Evolutionary conservation across 1,284 basidiomycete genomes (phyloP).

Genomic region (Trichosporon coremiiforme): DNA sequence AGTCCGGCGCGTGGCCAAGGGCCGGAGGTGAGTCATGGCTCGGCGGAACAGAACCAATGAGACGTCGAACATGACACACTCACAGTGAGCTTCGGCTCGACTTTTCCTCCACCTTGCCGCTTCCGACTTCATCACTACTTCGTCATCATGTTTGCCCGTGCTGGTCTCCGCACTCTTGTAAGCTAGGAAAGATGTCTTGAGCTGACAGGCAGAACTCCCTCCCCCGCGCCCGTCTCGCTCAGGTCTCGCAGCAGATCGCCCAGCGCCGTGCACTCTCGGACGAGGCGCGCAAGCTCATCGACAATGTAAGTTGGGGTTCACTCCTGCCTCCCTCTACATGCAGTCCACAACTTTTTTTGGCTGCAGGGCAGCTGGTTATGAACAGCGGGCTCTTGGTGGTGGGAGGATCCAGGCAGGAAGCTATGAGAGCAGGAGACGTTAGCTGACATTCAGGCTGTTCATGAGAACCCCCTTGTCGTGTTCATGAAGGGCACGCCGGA

Average conservation of each 20-base stretch:
- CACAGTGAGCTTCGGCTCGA: background rate
- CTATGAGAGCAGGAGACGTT: too few species aligned
- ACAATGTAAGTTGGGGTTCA: too few species aligned
- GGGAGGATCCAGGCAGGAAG: too few species aligned
- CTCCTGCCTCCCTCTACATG: too few species aligned
- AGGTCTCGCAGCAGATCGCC: constrained; percentile 40
- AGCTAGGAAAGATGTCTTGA: too few species aligned
- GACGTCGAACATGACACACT: constrained; percentile 12
- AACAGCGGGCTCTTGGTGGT: too few species aligned
- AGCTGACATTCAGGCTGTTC: constrained; percentile 61
- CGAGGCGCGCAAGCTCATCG: constrained; percentile 59
- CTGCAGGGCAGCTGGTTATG: too few species aligned
- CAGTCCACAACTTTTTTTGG: too few species aligned
- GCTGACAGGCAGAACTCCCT: constrained; percentile 49
- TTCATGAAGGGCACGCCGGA: constrained; percentile 90
- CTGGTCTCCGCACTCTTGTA: constrained; percentile 52
- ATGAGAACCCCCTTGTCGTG: constrained; percentile 74
- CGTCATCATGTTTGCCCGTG: constrained; percentile 52
- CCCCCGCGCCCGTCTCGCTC: constrained; percentile 46
- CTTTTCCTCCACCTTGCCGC: constrained; percentile 2
- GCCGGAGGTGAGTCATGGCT: constrained; percentile 9
- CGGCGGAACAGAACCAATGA: constrained; percentile 24
- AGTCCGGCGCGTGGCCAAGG: background rate
- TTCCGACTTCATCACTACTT: background rate
- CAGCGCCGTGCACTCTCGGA: constrained; percentile 55